Conservation (phyloP, 2,329 filamentous ascomycete genomes). For the Aspergillus amoenus region DNA sequence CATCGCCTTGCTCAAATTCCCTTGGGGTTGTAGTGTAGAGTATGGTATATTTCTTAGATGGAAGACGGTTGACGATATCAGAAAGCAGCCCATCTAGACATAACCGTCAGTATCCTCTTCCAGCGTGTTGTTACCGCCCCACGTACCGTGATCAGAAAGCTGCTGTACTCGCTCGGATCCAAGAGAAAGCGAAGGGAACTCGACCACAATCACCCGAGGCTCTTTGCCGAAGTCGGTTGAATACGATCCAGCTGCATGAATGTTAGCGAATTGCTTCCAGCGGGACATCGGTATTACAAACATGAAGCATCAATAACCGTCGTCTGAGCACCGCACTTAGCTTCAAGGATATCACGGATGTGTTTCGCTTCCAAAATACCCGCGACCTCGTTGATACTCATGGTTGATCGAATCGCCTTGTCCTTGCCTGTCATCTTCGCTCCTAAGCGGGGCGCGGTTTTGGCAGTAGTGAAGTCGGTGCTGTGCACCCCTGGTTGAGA, state of each 20-base stretch:
- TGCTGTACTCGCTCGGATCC: constrained; percentile 37
- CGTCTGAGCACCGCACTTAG: constrained; percentile 48
- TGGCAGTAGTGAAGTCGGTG: constrained; percentile 61
- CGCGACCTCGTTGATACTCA: constrained; percentile 54
- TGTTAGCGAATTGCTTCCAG: constrained; percentile 17
- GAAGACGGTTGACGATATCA: constrained; percentile 48
- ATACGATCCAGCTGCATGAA: constrained; percentile 39
- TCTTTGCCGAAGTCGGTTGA: constrained; percentile 35
- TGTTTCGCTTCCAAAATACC: constrained; percentile 48
- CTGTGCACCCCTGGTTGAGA: constrained; percentile 73
- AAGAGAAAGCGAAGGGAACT: constrained; percentile 45
- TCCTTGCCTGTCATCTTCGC: constrained; percentile 50
- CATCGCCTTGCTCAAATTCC: constrained; percentile 30
- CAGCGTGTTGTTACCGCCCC: background rate
- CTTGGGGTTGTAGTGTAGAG: constrained; percentile 69
- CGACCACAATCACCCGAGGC: constrained; percentile 46
- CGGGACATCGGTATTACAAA: constrained; percentile 24
- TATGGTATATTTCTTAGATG: constrained; percentile 67
- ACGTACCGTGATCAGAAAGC: constrained; percentile 46
- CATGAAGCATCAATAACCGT: constrained; percentile 46
- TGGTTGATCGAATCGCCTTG: constrained; percentile 55
- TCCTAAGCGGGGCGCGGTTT: constrained; percentile 55
- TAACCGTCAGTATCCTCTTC: constrained; percentile 5
- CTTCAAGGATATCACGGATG: constrained; percentile 44
- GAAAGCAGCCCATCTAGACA: constrained; percentile 48